These are phyloP conservation scores for Teratosphaeriaceae sp. DNA, from an alignment of 2,329 filamentous ascomycete species.

Conservation along the genomic window DNA sequence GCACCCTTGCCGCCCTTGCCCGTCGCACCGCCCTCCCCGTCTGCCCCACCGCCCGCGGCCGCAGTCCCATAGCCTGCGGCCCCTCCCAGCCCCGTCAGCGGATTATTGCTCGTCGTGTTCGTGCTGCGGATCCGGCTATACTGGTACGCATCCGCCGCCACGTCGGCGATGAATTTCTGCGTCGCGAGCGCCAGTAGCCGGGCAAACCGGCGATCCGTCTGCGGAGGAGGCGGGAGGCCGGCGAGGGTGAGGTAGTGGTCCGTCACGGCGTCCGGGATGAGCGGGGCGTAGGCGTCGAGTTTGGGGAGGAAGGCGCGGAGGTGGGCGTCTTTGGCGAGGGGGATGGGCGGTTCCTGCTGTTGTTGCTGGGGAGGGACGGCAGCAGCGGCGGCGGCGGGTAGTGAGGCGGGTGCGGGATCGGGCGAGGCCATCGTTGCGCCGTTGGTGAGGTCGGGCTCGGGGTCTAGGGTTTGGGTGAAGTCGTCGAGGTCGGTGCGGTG, in stretches of 20 bases:
- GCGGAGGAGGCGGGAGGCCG: slow-evolving; percentile 84
- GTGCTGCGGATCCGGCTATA: slow-evolving; percentile 94
- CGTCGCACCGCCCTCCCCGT: slow-evolving; percentile 41
- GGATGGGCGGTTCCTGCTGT: slow-evolving; percentile 10
- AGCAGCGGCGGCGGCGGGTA: no score
- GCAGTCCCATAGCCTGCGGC: slow-evolving; percentile 62
- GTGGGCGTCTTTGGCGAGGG: slow-evolving; percentile 32
- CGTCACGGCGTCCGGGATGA: slow-evolving; percentile 97
- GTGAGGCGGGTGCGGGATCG: no score
- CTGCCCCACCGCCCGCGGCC: slow-evolving; percentile 46
- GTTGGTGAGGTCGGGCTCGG: no score
- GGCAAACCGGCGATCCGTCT: slow-evolving; percentile 83
- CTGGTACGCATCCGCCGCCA: slow-evolving; percentile 95
- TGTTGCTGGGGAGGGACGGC: no score
- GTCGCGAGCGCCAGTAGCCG: slow-evolving; percentile 94
- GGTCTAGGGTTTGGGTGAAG: no score
- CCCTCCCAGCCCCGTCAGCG: slow-evolving; percentile 78
- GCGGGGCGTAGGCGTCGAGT: slow-evolving; percentile 98
- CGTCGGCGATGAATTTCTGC: slow-evolving; percentile 97
- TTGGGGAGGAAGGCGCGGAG: slow-evolving; percentile 88
- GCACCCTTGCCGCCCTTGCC: slow-evolving; percentile 31
- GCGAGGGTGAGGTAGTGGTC: slow-evolving; percentile 97
- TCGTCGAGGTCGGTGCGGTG: no score
- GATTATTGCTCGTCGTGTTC: slow-evolving; percentile 83
- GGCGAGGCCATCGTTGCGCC: no score